Base-by-base conservation (phyloP, 208 protist genomes). In the Phytomonas serpens region DNA sequence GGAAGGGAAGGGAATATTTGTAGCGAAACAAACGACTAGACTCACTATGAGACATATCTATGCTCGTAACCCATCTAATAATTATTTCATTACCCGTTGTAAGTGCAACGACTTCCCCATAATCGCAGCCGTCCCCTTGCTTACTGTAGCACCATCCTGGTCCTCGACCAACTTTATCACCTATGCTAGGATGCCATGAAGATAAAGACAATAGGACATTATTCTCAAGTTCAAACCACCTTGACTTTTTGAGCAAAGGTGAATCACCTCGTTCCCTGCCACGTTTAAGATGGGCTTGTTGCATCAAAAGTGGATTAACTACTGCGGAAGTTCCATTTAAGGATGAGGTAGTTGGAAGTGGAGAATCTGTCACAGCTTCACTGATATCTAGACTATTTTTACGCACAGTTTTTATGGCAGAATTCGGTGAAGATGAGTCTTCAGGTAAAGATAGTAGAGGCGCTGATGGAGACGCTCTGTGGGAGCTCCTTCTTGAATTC, bases 131-230 rank as follows among this genome's bases (percentile, higher is more conserved):
- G 51, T 77, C 79, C 38, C 81, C 90, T 65, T 95, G 87, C 42
- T 80, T 72, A 9, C 79, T 80, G 72, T 78, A 78, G 31, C 57
- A 67, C 90, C 90, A 95, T 32, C 80, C 79, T 16, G 90, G 90
- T 29, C 90, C 90, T 57, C 90, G 79, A 23, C 81, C 87, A 6
- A 95, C 87, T 27, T 76, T 76, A 13, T 93, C 87, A 33, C 87
- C 90, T n/a, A 83, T 76, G 51, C 78, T 70, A 4, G 85, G 84
- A 31, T 74, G 34, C 88, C 88, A 93, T 27, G 47, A 57, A 6
- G 47, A 57, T 57, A 57, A 23, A 6, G 47, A 57, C 19, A 57
- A 57, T 27, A 57, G 23, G 23, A 23, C 23, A 27, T 23, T 57
- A 57, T 27, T 57, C 13, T 19, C 19, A 6, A 9, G 47, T 19